Percentiles rank a stretch among this genome's conserved stretches.
Conservation (phyloP, 108 stramenopile species). For the Skeletonema marinoi region DNA sequence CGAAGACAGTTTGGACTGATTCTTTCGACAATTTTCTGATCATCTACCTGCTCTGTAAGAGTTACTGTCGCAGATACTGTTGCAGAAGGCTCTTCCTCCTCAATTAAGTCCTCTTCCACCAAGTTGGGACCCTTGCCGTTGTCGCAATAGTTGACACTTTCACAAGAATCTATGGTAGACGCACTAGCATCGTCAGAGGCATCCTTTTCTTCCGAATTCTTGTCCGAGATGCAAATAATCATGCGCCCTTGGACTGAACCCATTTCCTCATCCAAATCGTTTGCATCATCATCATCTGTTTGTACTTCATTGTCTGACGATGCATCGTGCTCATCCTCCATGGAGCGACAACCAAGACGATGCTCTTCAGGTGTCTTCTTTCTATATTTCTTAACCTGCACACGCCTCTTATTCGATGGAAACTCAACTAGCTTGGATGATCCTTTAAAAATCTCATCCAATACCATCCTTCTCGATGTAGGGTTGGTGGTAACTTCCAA, state of each 20-base stretch:
- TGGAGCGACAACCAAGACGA: not conserved
- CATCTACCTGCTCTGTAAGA: too few species aligned
- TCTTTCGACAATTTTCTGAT: not conserved
- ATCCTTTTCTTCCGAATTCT: not conserved
- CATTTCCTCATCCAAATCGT: not conserved
- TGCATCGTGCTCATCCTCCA: not conserved
- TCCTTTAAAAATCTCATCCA: constrained; percentile 34
- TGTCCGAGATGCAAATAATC: constrained; percentile 2
- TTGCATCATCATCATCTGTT: not conserved
- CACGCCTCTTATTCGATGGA: constrained; percentile 8
- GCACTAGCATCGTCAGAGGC: not conserved
- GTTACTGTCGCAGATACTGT: too few species aligned
- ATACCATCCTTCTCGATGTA: constrained; percentile 17
- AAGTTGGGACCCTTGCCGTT: not conserved
- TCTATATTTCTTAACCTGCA: constrained; percentile 23
- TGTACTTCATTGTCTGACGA: not conserved
- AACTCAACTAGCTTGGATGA: not conserved
- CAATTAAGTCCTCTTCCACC: not conserved
- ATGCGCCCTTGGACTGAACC: constrained; percentile 6
- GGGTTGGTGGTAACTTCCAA: constrained; percentile 39
- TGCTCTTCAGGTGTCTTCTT: constrained; percentile 14
- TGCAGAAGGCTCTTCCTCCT: not conserved
- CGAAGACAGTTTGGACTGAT: not conserved
- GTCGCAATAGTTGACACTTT: not conserved
- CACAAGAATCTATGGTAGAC: not conserved